A percentile compares a stretch with the other conserved stretches of the same genome.
These are phyloP conservation scores for Ogataea naganishii DNA, from an alignment of 805 yeast species.

Conservation along the genomic window DNA sequence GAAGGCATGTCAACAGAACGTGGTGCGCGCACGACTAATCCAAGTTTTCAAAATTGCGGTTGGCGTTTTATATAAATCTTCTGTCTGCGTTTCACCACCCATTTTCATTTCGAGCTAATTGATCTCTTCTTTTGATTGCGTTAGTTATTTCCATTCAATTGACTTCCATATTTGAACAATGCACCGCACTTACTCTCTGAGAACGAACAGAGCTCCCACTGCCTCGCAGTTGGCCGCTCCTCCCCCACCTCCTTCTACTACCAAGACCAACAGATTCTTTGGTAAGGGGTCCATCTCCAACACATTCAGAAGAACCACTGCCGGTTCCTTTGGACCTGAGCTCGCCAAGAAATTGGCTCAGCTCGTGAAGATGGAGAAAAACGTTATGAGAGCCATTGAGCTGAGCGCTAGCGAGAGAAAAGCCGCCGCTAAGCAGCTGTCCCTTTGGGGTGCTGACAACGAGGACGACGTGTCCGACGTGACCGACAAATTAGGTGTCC, in stretches of 20 bases:
- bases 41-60: too few relatives aligned
- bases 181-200: slow-evolving; percentile 98
- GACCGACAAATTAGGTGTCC: slow-evolving; percentile 80
- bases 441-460: slow-evolving; percentile 81
- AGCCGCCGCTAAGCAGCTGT: slow-evolving; percentile 74
- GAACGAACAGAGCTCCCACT: slow-evolving; percentile 94
- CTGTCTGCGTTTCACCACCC: too few relatives aligned
- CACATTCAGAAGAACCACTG: slow-evolving; percentile 51
- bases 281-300: slow-evolving; percentile 64
- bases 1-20: too few relatives aligned
- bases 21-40: too few relatives aligned
- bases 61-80: too few relatives aligned
- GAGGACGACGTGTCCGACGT: slow-evolving; percentile 83
- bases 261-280: slow-evolving; percentile 77
- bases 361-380: slow-evolving; percentile 74
- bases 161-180: slow-evolving; percentile 30
- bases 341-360: slow-evolving; percentile 65
- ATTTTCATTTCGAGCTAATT: too few relatives aligned
- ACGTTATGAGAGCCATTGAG: slow-evolving; percentile 72
- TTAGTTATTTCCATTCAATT: too few relatives aligned
- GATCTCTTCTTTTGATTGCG: too few relatives aligned
- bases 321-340: slow-evolving; percentile 78
- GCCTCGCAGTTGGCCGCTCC: slow-evolving; percentile 92
- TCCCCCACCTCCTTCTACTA: slow-evolving; percentile 89
- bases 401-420: slow-evolving; percentile 69